Conservation (phyloP, 2,329 filamentous ascomycete species). For the Microdochium nivale region DNA sequence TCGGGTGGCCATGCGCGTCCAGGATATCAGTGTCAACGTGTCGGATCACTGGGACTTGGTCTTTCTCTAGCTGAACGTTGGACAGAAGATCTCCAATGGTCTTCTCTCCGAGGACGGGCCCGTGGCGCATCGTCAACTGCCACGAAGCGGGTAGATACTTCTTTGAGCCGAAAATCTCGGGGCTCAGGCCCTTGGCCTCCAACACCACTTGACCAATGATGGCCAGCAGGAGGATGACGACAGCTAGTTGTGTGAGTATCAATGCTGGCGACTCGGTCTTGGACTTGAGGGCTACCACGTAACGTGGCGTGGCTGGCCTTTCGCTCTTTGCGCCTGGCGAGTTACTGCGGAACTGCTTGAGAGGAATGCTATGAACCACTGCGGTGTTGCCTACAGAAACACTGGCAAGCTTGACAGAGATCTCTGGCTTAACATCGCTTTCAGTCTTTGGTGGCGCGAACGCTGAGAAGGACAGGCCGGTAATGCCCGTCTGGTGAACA, state of each 20-base stretch:
- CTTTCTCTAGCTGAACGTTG: conserved; percentile 17
- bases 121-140: conserved; percentile 15
- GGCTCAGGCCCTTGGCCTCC: conserved; percentile 51
- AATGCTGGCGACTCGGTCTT: conserved; percentile 39
- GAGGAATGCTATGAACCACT: conserved; percentile 69
- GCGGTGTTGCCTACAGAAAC: conserved; percentile 74
- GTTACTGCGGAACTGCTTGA: conserved; percentile 35
- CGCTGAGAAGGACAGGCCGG: conserved; percentile 47
- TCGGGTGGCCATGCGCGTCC: conserved; percentile 12
- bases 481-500: conserved; percentile 50
- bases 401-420: conserved; percentile 69
- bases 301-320: conserved; percentile 49
- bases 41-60: conserved; percentile 29
- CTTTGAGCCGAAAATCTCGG: conserved; percentile 43
- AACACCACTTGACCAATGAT: conserved; percentile 55
- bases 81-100: conserved; percentile 25
- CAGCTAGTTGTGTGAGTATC: conserved; percentile 43
- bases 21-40: conserved; percentile 14
- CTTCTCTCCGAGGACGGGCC: conserved; percentile 7
- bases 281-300: conserved; percentile 57
- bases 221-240: conserved; percentile 52
- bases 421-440: conserved; percentile 34
- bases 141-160: conserved; percentile 41
- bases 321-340: conserved; percentile 22
- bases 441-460: conserved; percentile 45